Conservation (phyloP, 208 protist genomes). For the Phytomonas serpens region DNA sequence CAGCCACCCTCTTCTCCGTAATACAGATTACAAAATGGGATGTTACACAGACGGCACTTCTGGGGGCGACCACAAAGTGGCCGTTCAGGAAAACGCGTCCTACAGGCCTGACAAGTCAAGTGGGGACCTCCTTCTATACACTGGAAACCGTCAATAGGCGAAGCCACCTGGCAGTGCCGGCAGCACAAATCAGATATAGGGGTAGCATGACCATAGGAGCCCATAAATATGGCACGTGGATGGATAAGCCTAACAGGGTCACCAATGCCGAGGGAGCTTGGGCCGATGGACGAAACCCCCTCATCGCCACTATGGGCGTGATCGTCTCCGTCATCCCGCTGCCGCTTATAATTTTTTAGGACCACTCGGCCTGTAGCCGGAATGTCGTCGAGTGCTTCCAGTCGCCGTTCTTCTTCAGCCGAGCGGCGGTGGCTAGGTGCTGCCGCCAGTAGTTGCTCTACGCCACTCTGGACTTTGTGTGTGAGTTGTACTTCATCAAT, state of each 20-base stretch:
- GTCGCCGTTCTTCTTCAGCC: constrained; percentile 28
- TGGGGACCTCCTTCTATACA: constrained; percentile 48
- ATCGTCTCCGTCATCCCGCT: constrained; percentile 18
- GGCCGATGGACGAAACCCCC: constrained; percentile 1
- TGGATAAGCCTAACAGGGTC: background rate
- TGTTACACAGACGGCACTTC: constrained; percentile 68
- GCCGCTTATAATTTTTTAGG: constrained; percentile 26
- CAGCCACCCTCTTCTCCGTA: constrained; percentile 14
- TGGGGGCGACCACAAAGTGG: constrained; percentile 66
- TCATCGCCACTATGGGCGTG: constrained; percentile 6
- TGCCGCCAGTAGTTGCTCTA: constrained; percentile 49
- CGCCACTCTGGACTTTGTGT: constrained; percentile 66
- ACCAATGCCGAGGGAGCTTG: constrained; percentile 15
- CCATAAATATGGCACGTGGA: background rate
- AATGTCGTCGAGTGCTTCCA: constrained; percentile 51
- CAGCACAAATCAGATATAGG: constrained; percentile 21
- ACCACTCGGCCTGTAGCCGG: constrained; percentile 23
- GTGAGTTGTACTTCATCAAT: constrained; percentile 65
- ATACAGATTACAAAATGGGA: constrained; percentile 76
- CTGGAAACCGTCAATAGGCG: constrained; percentile 50
- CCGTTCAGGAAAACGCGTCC: constrained; percentile 50
- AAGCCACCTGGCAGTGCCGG: constrained; percentile 39
- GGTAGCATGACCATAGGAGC: constrained; percentile 6
- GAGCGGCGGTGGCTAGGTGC: constrained; percentile 29
- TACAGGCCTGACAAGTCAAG: constrained; percentile 36